These are phyloP conservation scores for Gossypium trilobum DNA, from an alignment of 441 rosid genomes.

Conservation along the genomic window DNA sequence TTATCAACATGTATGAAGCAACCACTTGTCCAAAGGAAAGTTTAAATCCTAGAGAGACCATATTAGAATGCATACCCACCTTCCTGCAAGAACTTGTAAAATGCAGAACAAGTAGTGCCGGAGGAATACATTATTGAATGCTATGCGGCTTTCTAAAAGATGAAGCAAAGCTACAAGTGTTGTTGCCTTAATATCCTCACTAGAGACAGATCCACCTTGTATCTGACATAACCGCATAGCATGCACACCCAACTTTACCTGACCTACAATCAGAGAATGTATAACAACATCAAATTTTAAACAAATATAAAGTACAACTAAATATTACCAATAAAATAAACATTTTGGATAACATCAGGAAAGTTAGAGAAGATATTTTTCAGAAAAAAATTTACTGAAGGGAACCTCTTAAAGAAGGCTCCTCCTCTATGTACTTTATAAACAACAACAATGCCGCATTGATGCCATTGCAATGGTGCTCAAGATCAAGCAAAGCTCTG, in stretches of 20 bases:
- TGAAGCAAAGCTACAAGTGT: constrained; percentile 63
- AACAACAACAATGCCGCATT: constrained; percentile 65
- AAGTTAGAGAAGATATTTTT: constrained; percentile 8
- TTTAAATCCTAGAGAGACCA: constrained; percentile 13
- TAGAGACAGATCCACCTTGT: constrained; percentile 38
- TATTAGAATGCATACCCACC: constrained; percentile 34
- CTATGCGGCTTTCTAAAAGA: constrained; percentile 60
- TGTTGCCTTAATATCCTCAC: constrained; percentile 37
- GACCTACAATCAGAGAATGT: background rate
- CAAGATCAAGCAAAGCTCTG: constrained; percentile 85
- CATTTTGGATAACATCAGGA: background rate
- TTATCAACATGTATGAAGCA: constrained; percentile 8
- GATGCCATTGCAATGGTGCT: constrained; percentile 75
- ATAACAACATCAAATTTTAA: background rate
- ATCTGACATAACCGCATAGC: constrained; percentile 70
- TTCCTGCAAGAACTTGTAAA: constrained; percentile 68
- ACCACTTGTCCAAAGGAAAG: constrained; percentile 11
- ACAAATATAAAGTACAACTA: background rate
- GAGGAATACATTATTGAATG: constrained; percentile 68
- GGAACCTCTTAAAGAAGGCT: constrained; percentile 78
- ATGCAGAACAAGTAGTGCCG: constrained; percentile 83
- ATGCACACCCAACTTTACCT: constrained; percentile 2
- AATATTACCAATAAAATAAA: background rate
- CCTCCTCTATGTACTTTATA: constrained; percentile 60
- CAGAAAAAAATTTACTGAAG: background rate